phyloP scores from a whole-genome alignment of 805 yeast species.

The Suhomyces prunicola region DNA sequence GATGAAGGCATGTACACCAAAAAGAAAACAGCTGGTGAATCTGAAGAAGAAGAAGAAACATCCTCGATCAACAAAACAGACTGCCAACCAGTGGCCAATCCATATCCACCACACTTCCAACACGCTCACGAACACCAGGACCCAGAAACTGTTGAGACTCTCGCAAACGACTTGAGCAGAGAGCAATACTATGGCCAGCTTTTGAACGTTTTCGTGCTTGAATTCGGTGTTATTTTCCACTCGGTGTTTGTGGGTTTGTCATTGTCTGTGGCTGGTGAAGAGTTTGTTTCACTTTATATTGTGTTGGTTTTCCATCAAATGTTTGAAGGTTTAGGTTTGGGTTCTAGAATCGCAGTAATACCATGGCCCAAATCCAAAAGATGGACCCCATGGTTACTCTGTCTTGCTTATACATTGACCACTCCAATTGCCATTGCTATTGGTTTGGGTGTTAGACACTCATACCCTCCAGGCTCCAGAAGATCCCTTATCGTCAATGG shows the following conservation, averaged over 20 bases:
- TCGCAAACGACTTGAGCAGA: slow-evolving; percentile 28
- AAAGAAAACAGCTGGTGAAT: slow-evolving; percentile 16
- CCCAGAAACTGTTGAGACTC: slow-evolving; percentile 38
- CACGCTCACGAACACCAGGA: slow-evolving; percentile 46
- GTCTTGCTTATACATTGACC: slow-evolving; percentile 26
- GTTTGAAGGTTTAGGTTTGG: slow-evolving; percentile 85
- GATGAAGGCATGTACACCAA: slow-evolving; percentile 32
- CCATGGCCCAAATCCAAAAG: slow-evolving; percentile 48
- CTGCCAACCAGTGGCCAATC: slow-evolving; percentile 5
- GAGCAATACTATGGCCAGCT: slow-evolving; percentile 58
- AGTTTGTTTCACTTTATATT: slow-evolving; percentile 65
- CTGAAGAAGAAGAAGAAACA: slow-evolving; percentile 10
- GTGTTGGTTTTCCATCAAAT: slow-evolving; percentile 75
- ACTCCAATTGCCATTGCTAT: slow-evolving; percentile 36
- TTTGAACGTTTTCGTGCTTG: slow-evolving; percentile 57
- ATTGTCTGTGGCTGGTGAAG: slow-evolving; percentile 74
- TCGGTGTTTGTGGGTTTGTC: slow-evolving; percentile 80
- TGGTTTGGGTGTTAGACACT: slow-evolving; percentile 33
- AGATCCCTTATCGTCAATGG: slow-evolving; percentile 33
- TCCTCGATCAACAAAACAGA: slow-evolving; percentile 2
- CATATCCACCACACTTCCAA: slow-evolving; percentile 40
- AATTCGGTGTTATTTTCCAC: slow-evolving; percentile 80
- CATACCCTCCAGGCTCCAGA: slow-evolving; percentile 33
- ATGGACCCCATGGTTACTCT: slow-evolving; percentile 47
- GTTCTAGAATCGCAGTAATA: slow-evolving; percentile 66